phyloP scores from a whole-genome alignment of 2,329 filamentous ascomycete genomes.

The Alternaria consortialis region DNA sequence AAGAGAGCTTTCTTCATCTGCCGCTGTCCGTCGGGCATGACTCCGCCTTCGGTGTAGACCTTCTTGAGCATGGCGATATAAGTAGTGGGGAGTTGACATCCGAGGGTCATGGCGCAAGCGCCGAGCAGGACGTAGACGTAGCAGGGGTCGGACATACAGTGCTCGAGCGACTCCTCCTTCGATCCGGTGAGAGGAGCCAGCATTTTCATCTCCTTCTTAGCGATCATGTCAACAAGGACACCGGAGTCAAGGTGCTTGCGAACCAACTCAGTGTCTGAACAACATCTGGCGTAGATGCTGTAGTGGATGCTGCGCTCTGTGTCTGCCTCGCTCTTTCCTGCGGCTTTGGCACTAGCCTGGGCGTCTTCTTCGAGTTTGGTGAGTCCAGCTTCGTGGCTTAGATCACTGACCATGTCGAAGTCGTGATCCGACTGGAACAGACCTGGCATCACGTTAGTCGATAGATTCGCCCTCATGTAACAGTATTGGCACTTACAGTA shows the following conservation, averaged over 20 bases:
- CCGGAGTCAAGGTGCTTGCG: constrained; percentile 30
- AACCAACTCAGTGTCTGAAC: constrained; percentile 26
- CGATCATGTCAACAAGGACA: constrained; percentile 21
- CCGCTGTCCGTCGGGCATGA: constrained; percentile 24
- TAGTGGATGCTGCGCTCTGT: constrained; percentile 14
- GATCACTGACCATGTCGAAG: constrained; percentile 25
- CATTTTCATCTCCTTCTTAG: constrained; percentile 22
- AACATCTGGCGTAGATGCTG: constrained; percentile 12
- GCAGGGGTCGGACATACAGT: constrained; percentile 20
- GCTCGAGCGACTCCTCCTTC: constrained; percentile 7
- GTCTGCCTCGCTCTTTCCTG: constrained; percentile 19
- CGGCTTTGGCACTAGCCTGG: constrained; percentile 19
- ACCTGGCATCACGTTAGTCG: constrained; percentile 6
- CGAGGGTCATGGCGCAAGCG: constrained; percentile 31
- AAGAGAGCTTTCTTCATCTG: constrained; percentile 33
- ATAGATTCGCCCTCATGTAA: neutral
- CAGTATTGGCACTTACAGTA: constrained; percentile 7
- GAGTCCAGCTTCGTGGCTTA: constrained; percentile 23
- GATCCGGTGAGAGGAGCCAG: constrained; percentile 10
- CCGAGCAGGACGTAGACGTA: constrained; percentile 30
- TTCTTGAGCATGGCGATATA: constrained; percentile 28
- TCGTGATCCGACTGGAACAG: constrained; percentile 37
- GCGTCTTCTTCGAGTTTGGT: constrained; percentile 20
- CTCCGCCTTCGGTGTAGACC: constrained; percentile 26
- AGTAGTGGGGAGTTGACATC: constrained; percentile 20